Conservation (phyloP, 768 basidiomycete genomes). For the Boletus sp. region DNA sequence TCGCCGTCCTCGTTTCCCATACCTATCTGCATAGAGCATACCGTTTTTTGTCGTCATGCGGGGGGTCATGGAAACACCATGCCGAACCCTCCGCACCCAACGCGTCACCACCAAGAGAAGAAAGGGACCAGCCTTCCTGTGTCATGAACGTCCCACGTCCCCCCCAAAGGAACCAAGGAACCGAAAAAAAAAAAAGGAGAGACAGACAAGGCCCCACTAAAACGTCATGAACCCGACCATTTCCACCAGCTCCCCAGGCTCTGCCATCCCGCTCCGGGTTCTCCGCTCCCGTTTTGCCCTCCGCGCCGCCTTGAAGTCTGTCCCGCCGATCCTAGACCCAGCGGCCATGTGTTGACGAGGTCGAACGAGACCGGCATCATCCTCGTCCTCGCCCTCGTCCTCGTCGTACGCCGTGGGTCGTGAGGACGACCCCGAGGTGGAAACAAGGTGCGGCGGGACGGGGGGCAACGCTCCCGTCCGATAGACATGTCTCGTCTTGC, state of each 20-base stretch:
- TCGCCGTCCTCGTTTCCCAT: too few species aligned
- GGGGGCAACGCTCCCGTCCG: slow-evolving; percentile 25
- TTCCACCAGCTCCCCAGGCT: slow-evolving; percentile 24
- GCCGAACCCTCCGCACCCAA: too few species aligned
- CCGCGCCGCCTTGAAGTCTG: slow-evolving; percentile 30
- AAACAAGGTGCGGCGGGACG: slow-evolving; percentile 17
- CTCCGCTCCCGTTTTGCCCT: slow-evolving; percentile 27
- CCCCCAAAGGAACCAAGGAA: not conserved
- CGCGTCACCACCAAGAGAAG: too few species aligned
- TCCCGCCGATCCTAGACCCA: slow-evolving; percentile 24
- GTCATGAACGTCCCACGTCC: not conserved
- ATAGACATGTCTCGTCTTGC: slow-evolving; percentile 13
- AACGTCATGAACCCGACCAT: slow-evolving; percentile 29
- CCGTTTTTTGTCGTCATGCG: too few species aligned
- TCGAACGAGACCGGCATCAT: slow-evolving; percentile 18
- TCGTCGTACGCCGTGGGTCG: not conserved
- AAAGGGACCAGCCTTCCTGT: not conserved
- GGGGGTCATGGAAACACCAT: too few species aligned
- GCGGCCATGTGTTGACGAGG: slow-evolving; percentile 20
- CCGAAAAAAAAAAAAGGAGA: not conserved
- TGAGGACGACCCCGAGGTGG: slow-evolving; percentile 1
- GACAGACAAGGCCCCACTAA: accelerated
- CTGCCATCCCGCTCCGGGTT: not conserved
- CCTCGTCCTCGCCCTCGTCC: slow-evolving; percentile 4
- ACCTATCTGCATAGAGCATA: too few species aligned